phyloP scores from a whole-genome alignment of 2,329 filamentous ascomycete species.

The Arthroderma uncinatum region DNA sequence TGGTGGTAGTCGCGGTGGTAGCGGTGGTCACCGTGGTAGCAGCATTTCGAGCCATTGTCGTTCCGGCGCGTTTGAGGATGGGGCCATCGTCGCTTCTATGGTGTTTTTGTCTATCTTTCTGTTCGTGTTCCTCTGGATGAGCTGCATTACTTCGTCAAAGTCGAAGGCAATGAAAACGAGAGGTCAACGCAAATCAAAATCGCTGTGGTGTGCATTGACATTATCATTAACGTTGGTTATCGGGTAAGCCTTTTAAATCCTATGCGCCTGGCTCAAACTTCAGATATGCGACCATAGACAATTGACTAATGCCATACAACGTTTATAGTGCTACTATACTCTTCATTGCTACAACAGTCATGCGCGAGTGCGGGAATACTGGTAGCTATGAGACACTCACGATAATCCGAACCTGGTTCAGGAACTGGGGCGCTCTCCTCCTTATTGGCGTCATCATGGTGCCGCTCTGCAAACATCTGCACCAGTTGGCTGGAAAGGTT shows the following conservation, averaged over 20 bases:
- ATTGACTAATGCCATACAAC: background rate
- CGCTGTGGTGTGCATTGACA: conserved; percentile 7
- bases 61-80: conserved; percentile 1
- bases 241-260: background rate
- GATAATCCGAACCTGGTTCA: conserved; percentile 3
- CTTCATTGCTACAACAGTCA: background rate
- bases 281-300: background rate
- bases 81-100: background rate
- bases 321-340: conserved; percentile 5
- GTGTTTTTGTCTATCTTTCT: conserved; percentile 7
- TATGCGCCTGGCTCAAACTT: background rate
- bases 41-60: background rate
- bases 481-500: background rate
- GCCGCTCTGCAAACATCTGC: conserved; percentile 11
- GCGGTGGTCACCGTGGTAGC: background rate
- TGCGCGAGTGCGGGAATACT: background rate
- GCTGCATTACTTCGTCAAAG: background rate
- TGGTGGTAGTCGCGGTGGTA: background rate
- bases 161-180: conserved; percentile 2
- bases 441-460: conserved; percentile 10
- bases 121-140: conserved; percentile 4
- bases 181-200: conserved; percentile 7
- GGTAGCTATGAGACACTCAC: background rate
- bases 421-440: background rate
- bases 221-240: conserved; percentile 1